Conservation (phyloP, 1,139 yeast species). For the Candida tropicalis region DNA sequence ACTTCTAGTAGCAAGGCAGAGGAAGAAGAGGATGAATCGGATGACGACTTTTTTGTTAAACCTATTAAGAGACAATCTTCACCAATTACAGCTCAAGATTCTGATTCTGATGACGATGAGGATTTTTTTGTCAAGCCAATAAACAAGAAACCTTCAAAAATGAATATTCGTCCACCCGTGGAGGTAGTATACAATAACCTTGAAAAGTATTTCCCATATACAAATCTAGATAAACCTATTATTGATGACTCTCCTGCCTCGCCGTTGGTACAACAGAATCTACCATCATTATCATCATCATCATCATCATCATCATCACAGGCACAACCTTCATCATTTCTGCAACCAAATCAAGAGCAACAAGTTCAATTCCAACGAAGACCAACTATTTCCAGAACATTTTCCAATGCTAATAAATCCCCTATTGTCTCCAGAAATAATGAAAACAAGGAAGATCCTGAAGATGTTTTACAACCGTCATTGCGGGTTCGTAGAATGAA, state of each 20-base stretch:
- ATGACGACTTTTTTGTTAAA: slow-evolving; percentile 36
- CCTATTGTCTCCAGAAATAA: slow-evolving; percentile 29
- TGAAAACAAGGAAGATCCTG: not conserved
- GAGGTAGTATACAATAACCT: slow-evolving; percentile 91
- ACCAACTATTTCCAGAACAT: slow-evolving; percentile 48
- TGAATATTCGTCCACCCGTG: slow-evolving; percentile 84
- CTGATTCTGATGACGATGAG: slow-evolving; percentile 14
- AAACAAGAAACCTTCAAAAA: slow-evolving; percentile 17
- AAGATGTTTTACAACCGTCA: slow-evolving; percentile 30
- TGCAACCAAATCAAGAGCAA: not conserved
- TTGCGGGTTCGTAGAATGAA: slow-evolving; percentile 57
- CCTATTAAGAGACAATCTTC: slow-evolving; percentile 21
- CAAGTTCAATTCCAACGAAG: slow-evolving; percentile 20
- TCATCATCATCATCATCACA: too few relatives aligned
- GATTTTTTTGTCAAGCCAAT: slow-evolving; percentile 34
- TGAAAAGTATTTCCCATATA: slow-evolving; percentile 88
- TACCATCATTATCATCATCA: too few relatives aligned
- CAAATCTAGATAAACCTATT: slow-evolving; percentile 91
- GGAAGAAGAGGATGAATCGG: slow-evolving; percentile 22
- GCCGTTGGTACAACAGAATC: slow-evolving; percentile 26
- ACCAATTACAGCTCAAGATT: not conserved
- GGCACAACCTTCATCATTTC: too few relatives aligned
- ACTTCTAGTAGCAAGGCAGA: not conserved
- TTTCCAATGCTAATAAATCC: slow-evolving; percentile 50
- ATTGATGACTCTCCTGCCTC: slow-evolving; percentile 77